phyloP scores from a whole-genome alignment of 192 early-diverging fungal genomes.

The Spizellomyces punctatus region DNA sequence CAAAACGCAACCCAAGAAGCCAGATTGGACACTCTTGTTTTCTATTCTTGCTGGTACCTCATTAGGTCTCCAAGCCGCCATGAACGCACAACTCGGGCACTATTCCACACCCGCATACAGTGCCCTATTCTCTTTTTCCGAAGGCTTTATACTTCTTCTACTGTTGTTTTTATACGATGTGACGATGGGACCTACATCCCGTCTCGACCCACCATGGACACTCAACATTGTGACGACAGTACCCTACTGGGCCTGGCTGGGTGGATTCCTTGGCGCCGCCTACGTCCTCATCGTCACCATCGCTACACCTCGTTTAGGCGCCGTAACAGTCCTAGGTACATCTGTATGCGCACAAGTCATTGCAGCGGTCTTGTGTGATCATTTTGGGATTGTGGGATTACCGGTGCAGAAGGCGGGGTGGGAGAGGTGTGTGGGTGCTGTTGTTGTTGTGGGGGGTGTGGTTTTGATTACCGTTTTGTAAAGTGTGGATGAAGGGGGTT shows the following conservation, averaged over 20 bases:
- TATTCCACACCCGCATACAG: slow-evolving; percentile 6
- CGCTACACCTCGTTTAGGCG: slow-evolving; percentile 52
- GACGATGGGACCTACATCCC: slow-evolving; percentile 17
- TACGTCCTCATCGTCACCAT: slow-evolving; percentile 60
- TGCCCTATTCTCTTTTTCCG: slow-evolving; percentile 13
- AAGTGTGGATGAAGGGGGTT: no score
- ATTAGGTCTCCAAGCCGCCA: slow-evolving; percentile 30
- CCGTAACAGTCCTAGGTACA: slow-evolving; percentile 52
- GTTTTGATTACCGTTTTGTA: slow-evolving; percentile 31
- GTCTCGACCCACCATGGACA: slow-evolving; percentile 3
- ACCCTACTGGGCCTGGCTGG: slow-evolving; percentile 55
- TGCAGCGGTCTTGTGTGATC: slow-evolving; percentile 53
- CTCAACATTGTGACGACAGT: slow-evolving; percentile 12
- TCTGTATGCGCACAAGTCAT: slow-evolving; percentile 56
- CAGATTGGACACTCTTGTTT: slow-evolving; percentile 21
- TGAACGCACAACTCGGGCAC: slow-evolving; percentile 31
- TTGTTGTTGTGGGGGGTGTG: slow-evolving; percentile 24
- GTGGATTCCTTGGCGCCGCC: slow-evolving; percentile 52
- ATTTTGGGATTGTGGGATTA: slow-evolving; percentile 55
- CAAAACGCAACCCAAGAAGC: not conserved
- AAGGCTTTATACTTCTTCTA: not conserved
- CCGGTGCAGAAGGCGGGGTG: slow-evolving; percentile 40
- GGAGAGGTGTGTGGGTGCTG: slow-evolving; percentile 43
- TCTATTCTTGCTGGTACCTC: slow-evolving; percentile 21
- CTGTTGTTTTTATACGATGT: slow-evolving; percentile 6